Base-by-base conservation (phyloP, 345 rosid species). In the Crucihimalaya himalaica region DNA sequence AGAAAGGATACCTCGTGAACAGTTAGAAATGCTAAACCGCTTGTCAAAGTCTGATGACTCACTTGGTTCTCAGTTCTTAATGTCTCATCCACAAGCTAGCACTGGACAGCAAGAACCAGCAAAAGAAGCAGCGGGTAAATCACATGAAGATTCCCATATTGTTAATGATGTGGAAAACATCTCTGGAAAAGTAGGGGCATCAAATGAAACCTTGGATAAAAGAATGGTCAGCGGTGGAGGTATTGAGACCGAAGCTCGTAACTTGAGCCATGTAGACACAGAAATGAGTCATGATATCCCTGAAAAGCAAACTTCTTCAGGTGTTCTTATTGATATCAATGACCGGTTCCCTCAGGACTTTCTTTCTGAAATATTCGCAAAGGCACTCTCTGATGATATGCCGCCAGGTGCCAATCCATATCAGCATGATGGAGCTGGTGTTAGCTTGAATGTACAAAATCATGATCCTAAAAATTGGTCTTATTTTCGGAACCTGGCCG, bases 381-480 rank as follows among this genome's bases (percentile, higher is more conserved):
- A 80, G 76, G 96, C 86, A 70, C 83, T 72, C 62, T 77, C 71
- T 59, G 85, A 88, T 47, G 85, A 79, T 56, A 80, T 79, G 60
- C 47, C 68, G 8, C 59, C 80, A 80, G 87, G 63, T 46, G 54
- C 72, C 60, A 68, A 69, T 78, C 73, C 81, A 35, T 83, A 83
- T 73, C 87, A 81, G 71, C 81, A 84, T 68, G 89, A 81, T 73
- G 97, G 97, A 71, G 84, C 88, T 52, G 93, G 85, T 48, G 73
- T 83, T 79, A 95, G 96, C 75, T 85, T 89, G 70, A 86, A 92
- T 78, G 81, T 92, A 80, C 84, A 88, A 80, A 95, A 88, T 81
- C 89, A 68, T 82, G 97, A 90, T 69, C 97, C 89, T 5, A 90
- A 85, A 82, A 90, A 66, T 53, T 95, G 99, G 99, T 95, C 99